These are phyloP conservation scores for Solanum medicagineum DNA, from an alignment of 257 asterid species.

Conservation along the genomic window DNA sequence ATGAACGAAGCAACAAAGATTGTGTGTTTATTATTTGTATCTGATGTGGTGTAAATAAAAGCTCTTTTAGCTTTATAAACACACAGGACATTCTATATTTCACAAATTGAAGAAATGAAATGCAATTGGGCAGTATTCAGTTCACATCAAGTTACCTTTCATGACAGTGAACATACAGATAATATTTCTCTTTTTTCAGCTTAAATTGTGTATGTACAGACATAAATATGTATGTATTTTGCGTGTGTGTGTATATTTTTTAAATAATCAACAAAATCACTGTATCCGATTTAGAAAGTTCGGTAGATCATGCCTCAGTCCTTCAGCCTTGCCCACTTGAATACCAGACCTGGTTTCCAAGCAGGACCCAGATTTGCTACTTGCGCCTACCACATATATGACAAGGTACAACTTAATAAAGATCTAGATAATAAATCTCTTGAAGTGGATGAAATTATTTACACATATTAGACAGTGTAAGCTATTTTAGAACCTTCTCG, in stretches of 20 bases:
- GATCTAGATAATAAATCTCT: background rate
- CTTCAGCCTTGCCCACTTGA: background rate
- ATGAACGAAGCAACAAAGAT: background rate
- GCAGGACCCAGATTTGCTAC: background rate
- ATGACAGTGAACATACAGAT: background rate
- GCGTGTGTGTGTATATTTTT: background rate
- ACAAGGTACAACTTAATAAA: background rate
- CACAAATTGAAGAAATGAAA: background rate
- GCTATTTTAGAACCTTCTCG: background rate
- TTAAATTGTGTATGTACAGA: background rate
- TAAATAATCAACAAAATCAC: background rate
- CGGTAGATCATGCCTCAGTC: background rate
- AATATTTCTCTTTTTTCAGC: background rate
- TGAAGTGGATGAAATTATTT: background rate
- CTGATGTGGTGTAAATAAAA: background rate
- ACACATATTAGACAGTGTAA: background rate
- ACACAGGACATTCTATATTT: background rate
- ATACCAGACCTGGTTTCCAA: background rate
- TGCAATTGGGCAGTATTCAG: background rate
- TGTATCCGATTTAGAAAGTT: background rate
- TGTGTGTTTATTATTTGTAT: background rate
- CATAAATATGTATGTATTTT: background rate
- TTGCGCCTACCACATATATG: background rate
- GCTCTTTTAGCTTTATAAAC: background rate
- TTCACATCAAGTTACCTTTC: background rate